Evolutionary conservation across 495 filamentous ascomycete species (phyloP), one percentile per base, ranked within the genome.

Genomic region (Platismatia glauca): DNA sequence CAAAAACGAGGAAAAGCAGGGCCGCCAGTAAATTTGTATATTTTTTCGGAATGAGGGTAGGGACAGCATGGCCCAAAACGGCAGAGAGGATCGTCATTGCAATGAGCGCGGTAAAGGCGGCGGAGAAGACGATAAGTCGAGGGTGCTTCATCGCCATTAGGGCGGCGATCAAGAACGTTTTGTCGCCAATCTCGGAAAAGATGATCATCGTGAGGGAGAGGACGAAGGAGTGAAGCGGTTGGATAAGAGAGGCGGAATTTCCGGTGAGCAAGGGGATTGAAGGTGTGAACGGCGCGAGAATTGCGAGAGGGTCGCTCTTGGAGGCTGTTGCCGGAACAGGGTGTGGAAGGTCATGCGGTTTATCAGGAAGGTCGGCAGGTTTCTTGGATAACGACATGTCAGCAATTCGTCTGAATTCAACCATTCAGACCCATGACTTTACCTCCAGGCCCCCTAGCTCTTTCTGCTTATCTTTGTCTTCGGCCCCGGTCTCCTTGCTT

Each of bases 81-180:
- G 94, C 95, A 9, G 94, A 97, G n/a, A 98, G 82, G 29, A 97
- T 82, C 0, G 95, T 97, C 94, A 98, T 98, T 71, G 85, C 81
- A 59, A 95, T 84, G 58, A 98, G 77, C 29, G 94, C 95, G 64
- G 84, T 80, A 68, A 97, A 90, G n/a, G 94, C 94, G 8, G 94
- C 90, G 11, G 89, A 85, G 76, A 97, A 98, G 48, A 98, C 95
- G 16, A 96, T 79, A 59, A 97, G 73, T 38, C 93, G 89, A 50
- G 94, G 88, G 71, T 98, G 92, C 67, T 96, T 90, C 94, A 98
- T 98, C 3, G 94, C 94, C 94, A 98, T 98, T 27, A 98, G 81
- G 31, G 94, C 94, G 18, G 94, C 94, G 50, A 98, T 90, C 46
- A 98, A 81, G 77, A 98, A 98, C 0, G 94, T 98, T 74, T 98